Evolutionary conservation across 768 basidiomycete genomes (phyloP), one percentile per base, ranked within the genome.

Genomic region (Amanita subjunquillea): DNA sequence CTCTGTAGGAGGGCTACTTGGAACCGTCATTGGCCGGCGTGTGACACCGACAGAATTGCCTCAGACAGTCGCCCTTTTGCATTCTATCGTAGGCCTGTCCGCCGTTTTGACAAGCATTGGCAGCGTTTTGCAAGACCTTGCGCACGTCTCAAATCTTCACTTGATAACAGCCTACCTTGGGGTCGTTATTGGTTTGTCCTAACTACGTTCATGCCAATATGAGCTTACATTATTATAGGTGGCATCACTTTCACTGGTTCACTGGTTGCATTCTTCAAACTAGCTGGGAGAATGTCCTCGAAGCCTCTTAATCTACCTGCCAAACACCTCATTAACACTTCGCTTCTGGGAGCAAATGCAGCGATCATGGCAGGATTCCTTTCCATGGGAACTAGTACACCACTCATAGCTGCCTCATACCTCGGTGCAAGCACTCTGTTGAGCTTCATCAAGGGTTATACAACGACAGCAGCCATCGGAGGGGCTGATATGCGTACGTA

Each of bases 171-270:
- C 91, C 3, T 93, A 93, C 62, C 76, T 93, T 23, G 87, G 91
- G 10, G 83, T 90, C 30, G 78, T 90, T 50, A 90, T 92, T 62
- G 89, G 86, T 79, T 51, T n/a, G 66, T 50, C n/a, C 34, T n/a
- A 12, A 36, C 43, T 6, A 25, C 23, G 30, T 22, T 53, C 38
- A n/a, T 17, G 10, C 34, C 43, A 13, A 20, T 32, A 29, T 37
- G 46, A 38, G 54, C 34, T 53, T 23, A 58, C 30, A 54, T 51
- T 20, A 54, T 46, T 42, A 50, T 53, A 77, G 80, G 83, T 68
- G 91, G 91, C 54, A 74, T 93, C 49, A 92, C 91, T 0, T 93
- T 93, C 61, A 92, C 91, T 3, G 90, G 90, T 25, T 91, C 90
- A 1, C 80, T 93, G 40, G 86, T 93, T 13, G 91, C 91, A 3